Percentiles rank a stretch among this genome's conserved stretches.
Conservation (phyloP, 1,139 yeast species). For the Magnusiomyces sp. region DNA sequence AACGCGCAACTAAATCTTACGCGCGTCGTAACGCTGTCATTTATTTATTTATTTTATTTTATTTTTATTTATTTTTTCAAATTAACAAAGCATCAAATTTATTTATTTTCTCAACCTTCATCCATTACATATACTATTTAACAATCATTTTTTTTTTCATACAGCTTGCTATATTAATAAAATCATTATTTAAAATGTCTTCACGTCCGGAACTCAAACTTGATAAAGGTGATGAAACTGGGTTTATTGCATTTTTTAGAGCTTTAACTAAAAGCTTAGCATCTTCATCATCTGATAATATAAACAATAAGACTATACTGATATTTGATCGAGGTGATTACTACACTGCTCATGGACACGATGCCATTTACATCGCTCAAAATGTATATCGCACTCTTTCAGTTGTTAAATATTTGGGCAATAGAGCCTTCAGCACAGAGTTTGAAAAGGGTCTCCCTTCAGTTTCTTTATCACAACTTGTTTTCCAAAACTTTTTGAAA, state of each 20-base stretch:
- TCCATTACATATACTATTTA: not conserved
- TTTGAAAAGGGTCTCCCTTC: conserved; percentile 42
- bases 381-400: conserved; percentile 73
- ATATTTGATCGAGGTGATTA: conserved; percentile 72
- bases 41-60: not conserved
- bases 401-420: conserved; percentile 53
- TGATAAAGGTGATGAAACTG: conserved; percentile 55
- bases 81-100: not conserved
- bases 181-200: conserved; percentile 23
- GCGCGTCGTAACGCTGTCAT: not conserved
- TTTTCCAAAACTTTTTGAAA: conserved; percentile 56
- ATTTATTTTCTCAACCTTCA: not conserved
- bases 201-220: conserved; percentile 68
- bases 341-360: conserved; percentile 63
- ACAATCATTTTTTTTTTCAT: not conserved
- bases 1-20: not conserved
- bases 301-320: conserved; percentile 38
- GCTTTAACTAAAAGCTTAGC: conserved; percentile 42
- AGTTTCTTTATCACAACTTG: conserved; percentile 61
- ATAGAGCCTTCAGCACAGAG: conserved; percentile 19
- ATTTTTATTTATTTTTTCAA: not conserved
- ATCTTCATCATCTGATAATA: conserved; percentile 4
- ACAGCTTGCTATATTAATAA: not conserved
- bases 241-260: conserved; percentile 47
- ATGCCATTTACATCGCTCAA: conserved; percentile 78